phyloP scores from a whole-genome alignment of 768 basidiomycete species.

The Russula emetica region DNA sequence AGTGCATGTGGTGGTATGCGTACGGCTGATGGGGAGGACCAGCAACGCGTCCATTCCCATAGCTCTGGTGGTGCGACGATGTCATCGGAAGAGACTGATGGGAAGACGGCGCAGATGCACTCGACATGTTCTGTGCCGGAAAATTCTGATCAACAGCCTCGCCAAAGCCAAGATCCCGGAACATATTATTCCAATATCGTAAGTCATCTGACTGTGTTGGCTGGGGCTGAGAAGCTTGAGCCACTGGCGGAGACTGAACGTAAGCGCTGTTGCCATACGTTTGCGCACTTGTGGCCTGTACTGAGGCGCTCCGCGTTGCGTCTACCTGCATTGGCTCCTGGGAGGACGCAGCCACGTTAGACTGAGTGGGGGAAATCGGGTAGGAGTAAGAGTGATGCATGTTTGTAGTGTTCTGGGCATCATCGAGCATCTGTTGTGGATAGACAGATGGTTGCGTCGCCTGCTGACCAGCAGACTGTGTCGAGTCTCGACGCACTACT shows the following conservation, averaged over 20 bases:
- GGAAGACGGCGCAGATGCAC: background rate
- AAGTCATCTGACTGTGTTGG: slow-evolving; percentile 45
- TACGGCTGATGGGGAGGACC: slow-evolving; percentile 14
- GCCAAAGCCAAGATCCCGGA: slow-evolving; percentile 66
- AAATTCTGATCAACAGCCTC: slow-evolving; percentile 34
- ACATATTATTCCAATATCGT: slow-evolving; percentile 72
- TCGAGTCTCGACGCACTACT: slow-evolving; percentile 17
- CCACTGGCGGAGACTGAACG: slow-evolving; percentile 5
- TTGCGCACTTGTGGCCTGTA: slow-evolving; percentile 28
- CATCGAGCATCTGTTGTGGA: slow-evolving; percentile 14
- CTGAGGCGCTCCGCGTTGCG: slow-evolving; percentile 6
- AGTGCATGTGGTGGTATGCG: slow-evolving; percentile 29
- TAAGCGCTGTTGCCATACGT: slow-evolving; percentile 9
- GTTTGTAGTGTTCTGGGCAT: slow-evolving; percentile 12
- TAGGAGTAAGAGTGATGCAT: slow-evolving; percentile 14
- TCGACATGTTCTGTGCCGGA: slow-evolving; percentile 4
- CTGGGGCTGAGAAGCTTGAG: slow-evolving; percentile 1
- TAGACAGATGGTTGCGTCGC: slow-evolving; percentile 18
- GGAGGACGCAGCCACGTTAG: slow-evolving; percentile 4
- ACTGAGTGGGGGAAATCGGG: slow-evolving; percentile 5
- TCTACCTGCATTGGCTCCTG: slow-evolving; percentile 23
- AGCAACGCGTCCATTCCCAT: slow-evolving; percentile 3
- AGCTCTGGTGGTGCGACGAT: slow-evolving; percentile 8
- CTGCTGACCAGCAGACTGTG: slow-evolving; percentile 13
- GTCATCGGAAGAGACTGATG: background rate